Evolutionary conservation across 495 filamentous ascomycete genomes (phyloP).

Genomic region (Penicillium daleae): DNA sequence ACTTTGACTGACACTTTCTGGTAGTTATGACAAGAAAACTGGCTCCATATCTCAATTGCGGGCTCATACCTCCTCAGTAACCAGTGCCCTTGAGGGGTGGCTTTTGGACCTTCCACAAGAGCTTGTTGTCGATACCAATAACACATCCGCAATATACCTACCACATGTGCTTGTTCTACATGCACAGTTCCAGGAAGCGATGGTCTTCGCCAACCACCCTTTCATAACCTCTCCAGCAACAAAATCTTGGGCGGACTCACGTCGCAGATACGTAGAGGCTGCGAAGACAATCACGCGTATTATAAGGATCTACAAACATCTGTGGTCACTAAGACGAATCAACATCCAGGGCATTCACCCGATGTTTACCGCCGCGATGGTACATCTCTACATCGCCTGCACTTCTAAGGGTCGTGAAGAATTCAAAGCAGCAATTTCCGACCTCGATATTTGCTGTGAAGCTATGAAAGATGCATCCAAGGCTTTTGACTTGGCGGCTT

Average conservation of each 20-base stretch:
- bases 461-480: slow-evolving; percentile 11
- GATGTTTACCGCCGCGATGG: slow-evolving; percentile 15
- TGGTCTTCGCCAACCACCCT: slow-evolving; percentile 1
- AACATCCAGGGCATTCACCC: slow-evolving; percentile 16
- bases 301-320: not conserved
- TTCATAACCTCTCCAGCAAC: not conserved
- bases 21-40: not conserved
- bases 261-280: not conserved
- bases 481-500: slow-evolving; percentile 6
- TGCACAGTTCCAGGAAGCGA: not conserved
- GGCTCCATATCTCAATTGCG: slow-evolving; percentile 1
- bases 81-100: not conserved
- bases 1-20: not conserved
- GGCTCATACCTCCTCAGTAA: not conserved
- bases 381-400: slow-evolving; percentile 15
- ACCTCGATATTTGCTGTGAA: slow-evolving; percentile 11
- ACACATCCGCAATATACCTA: not conserved
- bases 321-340: slow-evolving; percentile 14
- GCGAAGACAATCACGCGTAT: not conserved
- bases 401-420: slow-evolving; percentile 4
- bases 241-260: not conserved
- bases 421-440: slow-evolving; percentile 3
- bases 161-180: slow-evolving; percentile 2
- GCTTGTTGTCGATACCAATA: not conserved
- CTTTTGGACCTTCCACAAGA: not conserved